Evolutionary conservation across 1,284 basidiomycete species (phyloP), one percentile per base, ranked within the genome.

Genomic region (Ceratobasidium sp.): DNA sequence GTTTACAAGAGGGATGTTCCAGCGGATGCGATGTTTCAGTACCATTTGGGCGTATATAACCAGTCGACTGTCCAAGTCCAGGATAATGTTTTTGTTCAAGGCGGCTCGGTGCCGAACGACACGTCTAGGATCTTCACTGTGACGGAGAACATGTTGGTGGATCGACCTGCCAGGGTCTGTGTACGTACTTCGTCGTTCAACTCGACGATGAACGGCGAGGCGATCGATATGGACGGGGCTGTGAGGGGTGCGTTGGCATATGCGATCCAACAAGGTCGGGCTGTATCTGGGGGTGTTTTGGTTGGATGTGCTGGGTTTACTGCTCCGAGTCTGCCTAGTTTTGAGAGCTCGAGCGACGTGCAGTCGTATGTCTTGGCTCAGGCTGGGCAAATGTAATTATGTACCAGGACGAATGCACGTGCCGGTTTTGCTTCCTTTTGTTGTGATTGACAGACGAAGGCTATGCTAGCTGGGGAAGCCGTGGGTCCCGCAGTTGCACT

Each of bases 41-140:
- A 67, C 36, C 64, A 67, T 52, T 18, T 67, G 3, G 64, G 64
- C n/a, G 50, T 67, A 23, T 67, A 67, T 23, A 67, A 67, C 36
- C 64, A 67, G 52, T 67, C 64, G 4, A 50, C 23, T 2, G 64
- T 67, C 14, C 64, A 55, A 26, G 48, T 67, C 30, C 64, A 67
- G 52, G 36, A 67, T 2, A 67, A 67, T 30, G 64, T 67, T 5
- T 67, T 67, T 28, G 39, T 67, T 43, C 64, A 67, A 36, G 55
- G 50, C 6, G 64, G 64, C 1, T 39, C 64, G 21, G 64, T 67
- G 23, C 52, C 64, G 48, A 23, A 67, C 52, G 64, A 67, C 50
- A 55, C 52, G 21, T 67, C 64, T 8, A 18, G 64, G n/a, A 67
- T 67, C 2, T 67, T 67, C 52, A 55, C 64, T 2, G 64, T 67